Base-by-base conservation (phyloP, 768 basidiomycete genomes). In the Amylocystis lapponica region DNA sequence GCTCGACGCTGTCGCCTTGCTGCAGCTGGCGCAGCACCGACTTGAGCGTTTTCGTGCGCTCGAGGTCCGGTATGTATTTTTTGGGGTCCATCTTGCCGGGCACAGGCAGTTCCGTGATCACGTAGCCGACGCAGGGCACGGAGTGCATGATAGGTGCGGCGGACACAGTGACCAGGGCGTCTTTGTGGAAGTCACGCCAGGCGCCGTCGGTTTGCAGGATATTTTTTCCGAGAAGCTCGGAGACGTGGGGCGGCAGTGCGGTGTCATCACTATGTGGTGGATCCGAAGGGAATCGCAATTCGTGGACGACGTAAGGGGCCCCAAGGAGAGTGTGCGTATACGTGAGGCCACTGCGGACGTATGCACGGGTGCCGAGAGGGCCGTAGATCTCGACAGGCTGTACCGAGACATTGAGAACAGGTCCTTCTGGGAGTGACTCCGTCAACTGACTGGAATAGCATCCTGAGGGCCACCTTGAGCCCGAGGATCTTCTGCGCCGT, bases 311-410 rank as follows among this genome's bases (percentile, higher is more conserved):
- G 54, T 86, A 94, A 2, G 81, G 74, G 1, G 66, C 60, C 9
- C 74, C 76, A 20, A 92, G 70, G 16, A 76, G 65, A 7, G 85
- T 82, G 54, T 88, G 70, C 1, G 89, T 86, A 55, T 81, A 81
- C 19, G 63, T 59, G 38, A 93, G 71, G 23, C 78, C 75, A 36
- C 66, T 72, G 33, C 90, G 83, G 47, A 93, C 67, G 56, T 88
- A 91, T 20, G 83, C 79, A 19, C 91, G 81, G 1, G 86, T 87
- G 16, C 91, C 90, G 6, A 80, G 63, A 10, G 88, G 91, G 5
- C 91, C 91, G 52, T 91, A 94, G 39, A 94, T 87, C 59, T 93
- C 86, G 3, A 92, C 49, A 14, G 74, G 73, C 86, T 87, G 49
- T 13, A 26, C 25, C 29, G 21, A 33, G 12, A 19, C 8, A 42